phyloP scores from a whole-genome alignment of 2,329 filamentous ascomycete genomes.

The Tolypocladium nubicola region DNA sequence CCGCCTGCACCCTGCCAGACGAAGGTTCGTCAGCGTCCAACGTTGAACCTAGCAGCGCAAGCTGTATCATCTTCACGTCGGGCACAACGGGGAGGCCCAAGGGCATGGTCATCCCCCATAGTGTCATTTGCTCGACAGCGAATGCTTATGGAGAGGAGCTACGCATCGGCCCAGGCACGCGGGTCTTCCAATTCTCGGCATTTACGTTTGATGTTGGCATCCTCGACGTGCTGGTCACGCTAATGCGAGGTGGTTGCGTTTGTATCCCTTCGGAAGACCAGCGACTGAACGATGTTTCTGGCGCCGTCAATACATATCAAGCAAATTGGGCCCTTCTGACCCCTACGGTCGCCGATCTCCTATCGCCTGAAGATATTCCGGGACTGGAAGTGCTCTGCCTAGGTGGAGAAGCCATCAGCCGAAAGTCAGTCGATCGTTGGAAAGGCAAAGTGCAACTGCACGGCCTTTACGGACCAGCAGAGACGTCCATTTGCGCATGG shows the following conservation, averaged over 20 bases:
- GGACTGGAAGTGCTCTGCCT: not conserved
- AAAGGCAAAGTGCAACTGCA: not conserved
- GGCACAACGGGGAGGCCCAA: slow-evolving; percentile 45
- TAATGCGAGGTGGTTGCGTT: slow-evolving; percentile 6
- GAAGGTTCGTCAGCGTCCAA: too few relatives aligned
- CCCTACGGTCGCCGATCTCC: slow-evolving; percentile 4
- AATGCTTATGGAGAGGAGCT: not conserved
- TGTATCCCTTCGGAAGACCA: slow-evolving; percentile 8
- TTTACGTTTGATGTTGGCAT: slow-evolving; percentile 9
- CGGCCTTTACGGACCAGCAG: not conserved
- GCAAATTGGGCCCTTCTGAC: slow-evolving; percentile 1
- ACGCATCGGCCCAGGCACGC: slow-evolving; percentile 1
- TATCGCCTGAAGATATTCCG: slow-evolving; percentile 1
- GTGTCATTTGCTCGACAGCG: slow-evolving; percentile 2
- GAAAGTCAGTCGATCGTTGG: not conserved
- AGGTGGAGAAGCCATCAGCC: not conserved
- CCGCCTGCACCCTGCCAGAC: too few relatives aligned
- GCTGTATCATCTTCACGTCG: slow-evolving; percentile 34
- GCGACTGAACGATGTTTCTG: slow-evolving; percentile 6
- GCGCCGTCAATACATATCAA: slow-evolving; percentile 1
- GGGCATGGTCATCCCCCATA: slow-evolving; percentile 11
- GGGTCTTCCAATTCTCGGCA: slow-evolving; percentile 9
- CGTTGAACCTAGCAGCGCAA: not conserved
- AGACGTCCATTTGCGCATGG: not conserved
- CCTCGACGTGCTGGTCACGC: slow-evolving; percentile 7